A percentile compares a stretch with the other conserved stretches of the same genome.
These are phyloP conservation scores for Vaccinium darrowii DNA, from an alignment of 148 eudicot genomes.

Conservation along the genomic window DNA sequence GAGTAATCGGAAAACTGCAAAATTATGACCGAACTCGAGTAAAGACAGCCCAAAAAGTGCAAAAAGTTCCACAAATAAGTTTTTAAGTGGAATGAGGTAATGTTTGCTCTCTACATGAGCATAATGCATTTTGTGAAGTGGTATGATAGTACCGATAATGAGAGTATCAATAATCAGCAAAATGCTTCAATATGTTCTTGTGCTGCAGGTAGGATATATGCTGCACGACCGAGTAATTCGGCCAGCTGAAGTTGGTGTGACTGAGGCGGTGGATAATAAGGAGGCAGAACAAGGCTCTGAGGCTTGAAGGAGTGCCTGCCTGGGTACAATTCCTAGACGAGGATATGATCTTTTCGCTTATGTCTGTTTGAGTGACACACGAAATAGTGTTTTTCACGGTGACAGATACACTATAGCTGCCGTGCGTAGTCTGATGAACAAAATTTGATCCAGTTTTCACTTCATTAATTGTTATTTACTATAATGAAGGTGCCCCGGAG, in stretches of 20 bases:
- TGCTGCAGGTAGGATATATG: constrained; percentile 70
- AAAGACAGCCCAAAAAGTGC: too few species aligned
- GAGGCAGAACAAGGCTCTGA: constrained; percentile 34
- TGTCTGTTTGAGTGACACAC: not conserved
- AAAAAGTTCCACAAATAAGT: too few species aligned
- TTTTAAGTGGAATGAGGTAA: too few species aligned
- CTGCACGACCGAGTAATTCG: constrained; percentile 81
- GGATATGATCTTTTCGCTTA: not conserved
- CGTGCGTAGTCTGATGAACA: constrained; percentile 20
- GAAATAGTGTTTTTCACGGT: constrained; percentile 1
- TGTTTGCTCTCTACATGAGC: too few species aligned
- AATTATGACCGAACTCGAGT: too few species aligned
- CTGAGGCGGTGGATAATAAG: constrained; percentile 41
- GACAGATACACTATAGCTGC: constrained; percentile 5
- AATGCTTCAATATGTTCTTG: not conserved
- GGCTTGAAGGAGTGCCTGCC: constrained; percentile 14
- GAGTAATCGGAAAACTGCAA: too few species aligned
- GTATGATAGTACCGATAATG: not conserved
- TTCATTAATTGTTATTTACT: not conserved
- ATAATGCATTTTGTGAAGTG: not conserved
- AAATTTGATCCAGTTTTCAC: not conserved
- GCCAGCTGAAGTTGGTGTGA: constrained; percentile 99
- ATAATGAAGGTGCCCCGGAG: not conserved
- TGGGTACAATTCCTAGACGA: not conserved
- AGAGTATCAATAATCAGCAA: not conserved